Evolutionary conservation across 495 filamentous ascomycete genomes (phyloP).

Genomic region (Cryomyces antarcticus): DNA sequence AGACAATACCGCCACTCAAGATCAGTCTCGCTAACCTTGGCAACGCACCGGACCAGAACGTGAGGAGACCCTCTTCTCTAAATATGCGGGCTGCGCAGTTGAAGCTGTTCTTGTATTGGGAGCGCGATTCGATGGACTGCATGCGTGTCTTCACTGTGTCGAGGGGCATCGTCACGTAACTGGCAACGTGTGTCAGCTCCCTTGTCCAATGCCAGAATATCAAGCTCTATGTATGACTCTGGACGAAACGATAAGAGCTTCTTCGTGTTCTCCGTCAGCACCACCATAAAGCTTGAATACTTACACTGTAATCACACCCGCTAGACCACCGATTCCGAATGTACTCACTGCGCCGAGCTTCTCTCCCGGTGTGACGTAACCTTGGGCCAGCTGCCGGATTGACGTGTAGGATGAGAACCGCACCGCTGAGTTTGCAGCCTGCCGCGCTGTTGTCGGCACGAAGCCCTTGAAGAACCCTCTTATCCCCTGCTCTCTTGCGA

Average conservation of each 20-base stretch:
- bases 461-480: conserved; percentile 94
- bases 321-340: conserved; percentile 76
- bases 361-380: conserved; percentile 84
- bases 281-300: no score
- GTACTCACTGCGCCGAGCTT: conserved; percentile 79
- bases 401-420: conserved; percentile 81
- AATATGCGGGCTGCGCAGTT: conserved; percentile 67
- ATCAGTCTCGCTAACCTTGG: conserved; percentile 69
- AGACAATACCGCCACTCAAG: conserved; percentile 83
- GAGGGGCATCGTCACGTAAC: conserved; percentile 62
- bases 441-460: conserved; percentile 80
- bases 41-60: conserved; percentile 86
- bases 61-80: conserved; percentile 71
- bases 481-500: conserved; percentile 68
- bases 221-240: no score
- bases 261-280: no score
- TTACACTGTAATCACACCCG: conserved; percentile 84
- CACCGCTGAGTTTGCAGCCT: conserved; percentile 82
- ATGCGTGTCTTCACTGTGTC: conserved; percentile 94
- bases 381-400: conserved; percentile 74
- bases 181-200: conserved; percentile 5
- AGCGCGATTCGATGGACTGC: conserved; percentile 83
- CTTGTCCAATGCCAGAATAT: no score
- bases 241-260: no score
- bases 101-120: conserved; percentile 73